Evolutionary conservation across 352 stramenopile genomes (phyloP), one percentile per base, ranked within the genome.

Genomic region (Pythium phragmiticola): DNA sequence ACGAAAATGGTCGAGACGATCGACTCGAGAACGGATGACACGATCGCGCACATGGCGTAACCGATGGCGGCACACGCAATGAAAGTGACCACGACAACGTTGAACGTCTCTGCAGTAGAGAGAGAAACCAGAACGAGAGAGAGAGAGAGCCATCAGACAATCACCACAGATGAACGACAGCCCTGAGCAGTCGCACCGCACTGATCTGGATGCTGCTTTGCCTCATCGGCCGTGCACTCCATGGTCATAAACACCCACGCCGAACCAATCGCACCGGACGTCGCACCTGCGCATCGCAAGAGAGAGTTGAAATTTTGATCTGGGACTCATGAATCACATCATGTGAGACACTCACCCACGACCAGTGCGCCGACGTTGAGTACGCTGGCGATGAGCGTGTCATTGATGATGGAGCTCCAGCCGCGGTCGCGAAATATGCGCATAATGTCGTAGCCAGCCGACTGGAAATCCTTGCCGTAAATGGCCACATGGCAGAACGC

Each of bases 1-100:
- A 95, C 85, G 59, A 92, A 95, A 62, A 95, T 89, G 21, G 87
- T 95, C 33, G 82, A 72, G 16, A 95, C 87, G 51, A 92, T 88
- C 41, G 79, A 91, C 67, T 95, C 87, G 42, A 95, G 65, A 30
- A 94, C 81, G 8, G 84, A 90, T 50, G 84, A 94, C 59, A 94
- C 77, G 59, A 92, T 88, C 42, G 80, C 77, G 59, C 84, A 95
- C 83, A 95, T 94, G 46, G 84, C 81, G 61, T 92, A 95, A 26
- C 84, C 84, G 56, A 94, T 87, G 23, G 78, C 81, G 21, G 73
- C 68, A 52, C 83, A 93, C 2, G 82, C 72, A 43, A 87, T 72
- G 55, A 95, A 95, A 9, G 83, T 89, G 53, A 92, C 55, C 14
- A 94, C 36, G 30, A 92, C 74, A 45, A 95, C 81, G 60, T 90